Evolutionary conservation across 805 yeast genomes (phyloP).

Genomic region (Cyberlindnera veronae): DNA sequence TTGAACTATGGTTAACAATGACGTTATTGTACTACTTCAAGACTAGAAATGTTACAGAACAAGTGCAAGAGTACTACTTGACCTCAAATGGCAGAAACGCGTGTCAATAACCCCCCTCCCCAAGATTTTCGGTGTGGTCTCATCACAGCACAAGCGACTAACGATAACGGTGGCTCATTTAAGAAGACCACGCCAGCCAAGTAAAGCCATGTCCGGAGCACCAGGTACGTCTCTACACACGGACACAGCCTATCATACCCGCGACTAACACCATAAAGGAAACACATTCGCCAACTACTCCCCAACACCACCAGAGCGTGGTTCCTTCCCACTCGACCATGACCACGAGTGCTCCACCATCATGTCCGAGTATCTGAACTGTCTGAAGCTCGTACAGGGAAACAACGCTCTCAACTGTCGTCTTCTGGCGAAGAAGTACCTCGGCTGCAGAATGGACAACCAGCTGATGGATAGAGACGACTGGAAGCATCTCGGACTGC

Average conservation of each 20-base stretch:
- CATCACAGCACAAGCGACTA: too few relatives aligned
- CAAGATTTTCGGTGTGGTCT: too few relatives aligned
- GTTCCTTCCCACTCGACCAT: slow-evolving; percentile 94
- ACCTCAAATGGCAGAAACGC: not conserved
- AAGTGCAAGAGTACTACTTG: too few relatives aligned
- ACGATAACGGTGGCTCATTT: too few relatives aligned
- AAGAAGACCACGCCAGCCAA: too few relatives aligned
- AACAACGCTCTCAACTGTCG: slow-evolving; percentile 92
- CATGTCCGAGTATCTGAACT: slow-evolving; percentile 73
- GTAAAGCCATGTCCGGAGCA: slow-evolving; percentile 16
- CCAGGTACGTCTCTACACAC: slow-evolving; percentile 17
- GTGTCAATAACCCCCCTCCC: not conserved
- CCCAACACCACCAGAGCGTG: slow-evolving; percentile 95
- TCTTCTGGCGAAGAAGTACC: slow-evolving; percentile 72
- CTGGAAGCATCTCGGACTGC: slow-evolving; percentile 61
- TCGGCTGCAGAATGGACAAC: slow-evolving; percentile 87
- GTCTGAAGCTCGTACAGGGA: slow-evolving; percentile 74
- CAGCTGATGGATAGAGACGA: slow-evolving; percentile 57
- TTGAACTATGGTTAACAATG: too few relatives aligned
- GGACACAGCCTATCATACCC: too few relatives aligned
- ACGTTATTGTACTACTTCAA: too few relatives aligned
- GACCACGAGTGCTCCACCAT: slow-evolving; percentile 72
- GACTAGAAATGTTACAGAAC: too few relatives aligned
- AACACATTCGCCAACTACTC: slow-evolving; percentile 47
- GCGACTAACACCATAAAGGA: slow-evolving; percentile 27